phyloP scores from a whole-genome alignment of 2,329 filamentous ascomycete genomes.

The Diaporthe citri region DNA sequence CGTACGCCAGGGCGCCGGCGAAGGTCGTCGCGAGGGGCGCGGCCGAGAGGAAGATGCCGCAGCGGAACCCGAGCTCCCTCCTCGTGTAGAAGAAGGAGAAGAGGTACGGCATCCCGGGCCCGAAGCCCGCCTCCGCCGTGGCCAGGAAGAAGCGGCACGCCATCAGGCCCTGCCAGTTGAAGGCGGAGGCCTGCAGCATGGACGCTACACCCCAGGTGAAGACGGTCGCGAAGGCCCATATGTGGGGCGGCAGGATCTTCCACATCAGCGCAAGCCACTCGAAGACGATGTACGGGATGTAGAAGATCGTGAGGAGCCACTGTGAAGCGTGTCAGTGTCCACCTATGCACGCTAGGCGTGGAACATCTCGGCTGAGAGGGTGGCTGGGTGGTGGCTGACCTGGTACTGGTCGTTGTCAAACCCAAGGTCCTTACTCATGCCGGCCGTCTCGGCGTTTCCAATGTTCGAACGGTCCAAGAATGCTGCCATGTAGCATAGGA shows the following conservation, averaged over 20 bases:
- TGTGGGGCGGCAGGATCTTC: conserved; percentile 55
- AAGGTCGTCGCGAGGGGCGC: conserved; percentile 77
- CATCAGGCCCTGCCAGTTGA: conserved; percentile 53
- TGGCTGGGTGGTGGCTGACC: conserved; percentile 41
- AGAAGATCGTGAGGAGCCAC: conserved; percentile 60
- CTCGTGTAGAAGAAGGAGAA: conserved; percentile 46
- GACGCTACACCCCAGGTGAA: conserved; percentile 48
- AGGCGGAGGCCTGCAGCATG: conserved; percentile 50
- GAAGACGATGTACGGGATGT: conserved; percentile 59
- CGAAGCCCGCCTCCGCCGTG: conserved; percentile 58
- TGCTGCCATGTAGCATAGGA: conserved; percentile 50
- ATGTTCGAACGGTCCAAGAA: conserved; percentile 57
- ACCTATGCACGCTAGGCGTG: background rate
- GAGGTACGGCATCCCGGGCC: conserved; percentile 45
- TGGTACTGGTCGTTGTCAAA: conserved; percentile 55
- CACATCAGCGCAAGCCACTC: conserved; percentile 58
- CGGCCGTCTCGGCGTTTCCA: conserved; percentile 53
- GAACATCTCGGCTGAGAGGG: background rate
- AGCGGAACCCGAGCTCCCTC: conserved; percentile 76
- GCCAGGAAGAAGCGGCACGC: conserved; percentile 57
- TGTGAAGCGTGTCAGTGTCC: conserved; percentile 31
- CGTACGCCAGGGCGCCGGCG: conserved; percentile 73
- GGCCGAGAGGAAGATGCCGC: conserved; percentile 77
- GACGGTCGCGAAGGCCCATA: conserved; percentile 47
- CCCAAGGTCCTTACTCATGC: conserved; percentile 52